These are phyloP conservation scores for Plasmodium vinckei DNA, from an alignment of 169 alveolate species.

Conservation along the genomic window DNA sequence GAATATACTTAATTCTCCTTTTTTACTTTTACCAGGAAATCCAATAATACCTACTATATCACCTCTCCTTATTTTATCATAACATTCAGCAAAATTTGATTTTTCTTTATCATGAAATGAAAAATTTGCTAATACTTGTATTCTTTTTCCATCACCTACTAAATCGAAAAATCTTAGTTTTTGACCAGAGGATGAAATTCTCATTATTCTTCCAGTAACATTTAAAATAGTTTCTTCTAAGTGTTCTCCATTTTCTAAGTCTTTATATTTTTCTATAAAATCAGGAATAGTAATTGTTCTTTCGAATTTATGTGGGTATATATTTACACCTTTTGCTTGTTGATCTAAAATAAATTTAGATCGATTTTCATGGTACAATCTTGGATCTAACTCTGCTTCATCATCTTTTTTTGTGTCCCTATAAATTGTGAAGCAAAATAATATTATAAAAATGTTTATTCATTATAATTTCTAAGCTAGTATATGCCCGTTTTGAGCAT, in stretches of 20 bases:
- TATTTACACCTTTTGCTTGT: slow-evolving; percentile 77
- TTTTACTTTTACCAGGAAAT: slow-evolving; percentile 92
- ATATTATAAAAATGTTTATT: too few species aligned
- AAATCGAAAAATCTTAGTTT: slow-evolving; percentile 93
- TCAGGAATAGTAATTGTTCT: slow-evolving; percentile 91
- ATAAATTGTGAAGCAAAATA: background rate
- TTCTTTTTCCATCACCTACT: slow-evolving; percentile 91
- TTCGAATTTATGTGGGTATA: slow-evolving; percentile 86
- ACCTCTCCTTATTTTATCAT: slow-evolving; percentile 78
- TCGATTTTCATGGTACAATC: slow-evolving; percentile 81
- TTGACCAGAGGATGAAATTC: slow-evolving; percentile 92
- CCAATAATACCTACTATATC: slow-evolving; percentile 84
- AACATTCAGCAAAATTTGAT: slow-evolving; percentile 83
- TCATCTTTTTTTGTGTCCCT: slow-evolving; percentile 69
- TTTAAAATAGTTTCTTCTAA: slow-evolving; percentile 88
- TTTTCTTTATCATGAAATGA: slow-evolving; percentile 84
- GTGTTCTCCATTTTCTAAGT: slow-evolving; percentile 90
- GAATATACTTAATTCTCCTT: slow-evolving; percentile 97
- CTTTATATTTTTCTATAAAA: slow-evolving; percentile 89
- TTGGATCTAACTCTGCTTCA: slow-evolving; percentile 83
- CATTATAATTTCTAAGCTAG: too few species aligned
- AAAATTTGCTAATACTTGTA: slow-evolving; percentile 92
- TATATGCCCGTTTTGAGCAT: too few species aligned
- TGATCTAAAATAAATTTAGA: slow-evolving; percentile 79
- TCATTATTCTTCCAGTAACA: slow-evolving; percentile 94